These are phyloP conservation scores for Saussurea involucrata DNA, from an alignment of 129 eudicot genomes.

Conservation along the genomic window DNA sequence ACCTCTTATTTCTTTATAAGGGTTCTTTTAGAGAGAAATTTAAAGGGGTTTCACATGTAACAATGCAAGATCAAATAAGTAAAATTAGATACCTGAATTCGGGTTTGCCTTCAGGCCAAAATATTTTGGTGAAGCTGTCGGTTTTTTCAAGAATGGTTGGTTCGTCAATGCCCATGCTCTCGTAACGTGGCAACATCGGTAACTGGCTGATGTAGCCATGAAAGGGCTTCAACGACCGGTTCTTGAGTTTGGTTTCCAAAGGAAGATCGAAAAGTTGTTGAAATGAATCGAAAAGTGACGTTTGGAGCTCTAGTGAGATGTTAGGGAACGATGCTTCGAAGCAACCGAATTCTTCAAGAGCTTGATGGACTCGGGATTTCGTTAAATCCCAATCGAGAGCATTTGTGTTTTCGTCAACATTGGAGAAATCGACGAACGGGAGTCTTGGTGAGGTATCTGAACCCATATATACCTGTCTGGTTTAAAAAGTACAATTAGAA, in stretches of 20 bases:
- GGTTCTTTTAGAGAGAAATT: too few species aligned
- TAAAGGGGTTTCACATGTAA: neutral
- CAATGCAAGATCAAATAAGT: neutral
- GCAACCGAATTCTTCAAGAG: constrained; percentile 63
- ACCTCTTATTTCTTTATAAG: too few species aligned
- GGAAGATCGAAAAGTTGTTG: constrained; percentile 67
- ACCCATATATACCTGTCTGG: constrained; percentile 4
- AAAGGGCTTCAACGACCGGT: constrained; percentile 49
- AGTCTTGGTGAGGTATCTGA: constrained; percentile 36
- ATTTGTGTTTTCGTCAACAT: constrained; percentile 25
- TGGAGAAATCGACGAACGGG: constrained; percentile 42
- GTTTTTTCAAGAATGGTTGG: constrained; percentile 24
- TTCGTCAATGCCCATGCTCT: constrained; percentile 54
- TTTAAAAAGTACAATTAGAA: neutral
- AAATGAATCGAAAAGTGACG: constrained; percentile 29
- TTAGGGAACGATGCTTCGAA: constrained; percentile 48
- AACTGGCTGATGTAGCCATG: constrained; percentile 69
- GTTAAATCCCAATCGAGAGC: constrained; percentile 37
- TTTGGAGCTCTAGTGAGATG: constrained; percentile 33
- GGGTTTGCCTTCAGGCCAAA: constrained; percentile 66
- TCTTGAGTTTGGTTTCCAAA: constrained; percentile 46
- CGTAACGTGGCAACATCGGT: constrained; percentile 49
- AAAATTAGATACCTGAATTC: constrained; percentile 34
- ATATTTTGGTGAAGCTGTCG: constrained; percentile 35
- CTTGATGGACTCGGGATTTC: constrained; percentile 41